Evolutionary conservation across 306 rosid genomes (phyloP), one percentile per base, ranked within the genome.

Genomic region (Sicyos edulis): DNA sequence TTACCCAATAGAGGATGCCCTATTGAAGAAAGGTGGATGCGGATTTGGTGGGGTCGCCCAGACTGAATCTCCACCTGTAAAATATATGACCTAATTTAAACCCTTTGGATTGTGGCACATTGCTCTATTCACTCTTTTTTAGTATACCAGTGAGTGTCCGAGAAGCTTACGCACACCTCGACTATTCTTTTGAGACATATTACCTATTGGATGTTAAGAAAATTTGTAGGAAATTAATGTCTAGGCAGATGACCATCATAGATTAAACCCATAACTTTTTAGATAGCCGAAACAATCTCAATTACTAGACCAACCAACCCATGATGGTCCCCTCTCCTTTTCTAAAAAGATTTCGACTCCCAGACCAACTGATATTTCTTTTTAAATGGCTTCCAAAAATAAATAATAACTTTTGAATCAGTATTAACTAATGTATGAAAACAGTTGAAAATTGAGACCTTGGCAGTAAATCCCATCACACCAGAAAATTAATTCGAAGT

Each of bases 1-100:
- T 84, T 81, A 93, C 98, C 98, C 0, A 65, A 11, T 71, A 90
- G 78, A 73, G 96, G 97, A 82, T 93, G 90, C 64, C 61, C 96
- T 42, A 93, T 81, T 87, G 83, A 90, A 77, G 97, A 84, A 53
- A 93, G 98, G 79, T 93, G 98, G 74, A 93, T 90, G 59, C 96
- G 97, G 70, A 93, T 93, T 81, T 93, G 98, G 83, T 90, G 98
- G 14, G 98, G 97, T 34, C 98, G 83, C 72, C 98, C 96, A 9
- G 98, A 90, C 68, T 87, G 89, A 75, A 92, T 92, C 81, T 83
- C 90, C 50, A 92, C 96, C 98, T 88, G 89, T 83, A 64, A 79
- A 77, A 72, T 77, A 76, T 37, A 71, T 7, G 4, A 60, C n/a
- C 42, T 68, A 70, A 22, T 13, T 68, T 50, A 50, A 69, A 13